Conservation (phyloP, 345 rosid species). For the Murraya koenigii region DNA sequence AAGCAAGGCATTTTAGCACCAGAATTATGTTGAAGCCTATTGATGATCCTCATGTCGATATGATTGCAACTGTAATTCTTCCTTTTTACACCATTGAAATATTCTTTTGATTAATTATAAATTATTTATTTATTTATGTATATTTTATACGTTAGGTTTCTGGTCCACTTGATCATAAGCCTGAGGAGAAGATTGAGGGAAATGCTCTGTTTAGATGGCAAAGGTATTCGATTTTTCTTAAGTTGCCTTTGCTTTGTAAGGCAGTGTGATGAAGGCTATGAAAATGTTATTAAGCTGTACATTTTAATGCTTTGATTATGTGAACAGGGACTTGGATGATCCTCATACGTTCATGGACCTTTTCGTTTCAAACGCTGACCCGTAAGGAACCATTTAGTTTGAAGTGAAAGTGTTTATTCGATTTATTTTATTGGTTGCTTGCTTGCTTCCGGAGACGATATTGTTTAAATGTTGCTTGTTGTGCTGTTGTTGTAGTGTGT, state of each 20-base stretch:
- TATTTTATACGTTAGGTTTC: conserved; percentile 46
- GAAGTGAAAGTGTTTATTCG: not conserved
- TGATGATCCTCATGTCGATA: conserved; percentile 89
- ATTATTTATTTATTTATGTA: not conserved
- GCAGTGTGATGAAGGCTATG: not conserved
- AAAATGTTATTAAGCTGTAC: not conserved
- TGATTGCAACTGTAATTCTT: conserved; percentile 64
- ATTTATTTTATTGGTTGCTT: not conserved
- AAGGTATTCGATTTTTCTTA: conserved; percentile 35
- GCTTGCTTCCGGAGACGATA: not conserved
- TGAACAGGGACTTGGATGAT: conserved; percentile 74
- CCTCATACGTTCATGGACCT: conserved; percentile 94
- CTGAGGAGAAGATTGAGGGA: conserved; percentile 57
- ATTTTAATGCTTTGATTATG: not conserved
- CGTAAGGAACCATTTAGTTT: conserved; percentile 41
- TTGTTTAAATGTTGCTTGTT: conserved; percentile 17
- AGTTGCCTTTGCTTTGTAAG: not conserved
- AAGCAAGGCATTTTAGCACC: conserved; percentile 60
- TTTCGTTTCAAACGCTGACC: conserved; percentile 71
- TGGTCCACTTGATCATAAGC: conserved; percentile 60
- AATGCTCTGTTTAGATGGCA: conserved; percentile 85
- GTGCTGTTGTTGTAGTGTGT: conserved; percentile 40
- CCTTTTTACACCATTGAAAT: not conserved
- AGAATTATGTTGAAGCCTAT: conserved; percentile 78
- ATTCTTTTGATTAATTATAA: not conserved